Base-by-base conservation (phyloP, 2,329 filamentous ascomycete species). In the Diaporthe australafricana region DNA sequence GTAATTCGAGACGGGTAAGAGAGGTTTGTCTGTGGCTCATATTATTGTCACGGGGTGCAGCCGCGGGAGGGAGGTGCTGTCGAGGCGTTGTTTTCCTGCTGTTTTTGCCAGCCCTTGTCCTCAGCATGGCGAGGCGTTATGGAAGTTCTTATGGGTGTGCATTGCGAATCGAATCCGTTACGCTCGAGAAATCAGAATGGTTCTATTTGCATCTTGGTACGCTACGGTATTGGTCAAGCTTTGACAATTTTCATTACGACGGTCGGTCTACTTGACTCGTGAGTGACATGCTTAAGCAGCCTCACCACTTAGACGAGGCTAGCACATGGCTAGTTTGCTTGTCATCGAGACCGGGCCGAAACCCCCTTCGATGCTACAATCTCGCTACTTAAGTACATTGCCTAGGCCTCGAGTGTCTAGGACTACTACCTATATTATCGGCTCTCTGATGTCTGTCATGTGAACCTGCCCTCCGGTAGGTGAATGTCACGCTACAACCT, bases 121-220 rank as follows among this genome's bases (percentile, higher is more conserved):
- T 17, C n/a, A 45, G 69, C 72, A 73, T 72, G 70, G 72, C 70
- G 72, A 63, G 72, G 72, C 65, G 72, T 73, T 72, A 47, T 38
- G 45, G 52, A 53, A 50, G 45, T 22, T 57, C 45, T 60, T 20
- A 48, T n/a, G n/a, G 38, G 52, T 7, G 42, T 60, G 52, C 63
- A 60, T 50, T 57, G 66, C 53, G 35, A 50, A n/a, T 32, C 30
- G 27, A 9, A 38, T 50, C 35, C 7, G 38, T 32, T 35, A 69
- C 60, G 5, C 2, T 63, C 27, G 6, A 63, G 48, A 35, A 17
- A 27, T 27, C n/a, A 3, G 5, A 2, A 27, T 2, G 5, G 14
- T 11, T 20, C n/a, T n/a, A 7, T 7, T 42, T 20, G 5, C 9
- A 45, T 14, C 5, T 25, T 6, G 7, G 3, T 35, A 25, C 11